Evolutionary conservation across 768 basidiomycete genomes (phyloP), one percentile per base, ranked within the genome.

Genomic region (Amanita subjunquillea): DNA sequence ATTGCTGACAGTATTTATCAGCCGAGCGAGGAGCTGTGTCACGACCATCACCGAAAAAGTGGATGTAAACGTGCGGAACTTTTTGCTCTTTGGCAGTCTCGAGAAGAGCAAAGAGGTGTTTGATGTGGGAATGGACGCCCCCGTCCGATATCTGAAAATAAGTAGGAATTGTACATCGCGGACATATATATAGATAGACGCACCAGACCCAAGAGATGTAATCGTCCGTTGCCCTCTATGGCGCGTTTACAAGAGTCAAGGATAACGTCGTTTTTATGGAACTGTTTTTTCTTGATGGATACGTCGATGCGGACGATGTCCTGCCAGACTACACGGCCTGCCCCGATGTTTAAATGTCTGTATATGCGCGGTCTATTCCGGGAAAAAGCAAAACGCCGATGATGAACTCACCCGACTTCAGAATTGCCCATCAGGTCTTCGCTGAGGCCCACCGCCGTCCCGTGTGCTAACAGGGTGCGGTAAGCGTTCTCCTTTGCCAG

Each of bases 401-500:
- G 50, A 55, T 36, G 51, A 30, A 71, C 88, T 54, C 62, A 93
- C 90, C 93, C 94, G 57, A 96, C 93, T 70, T 97, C 93, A 2
- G 93, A 95, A 72, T 97, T 95, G 13, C 93, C 94, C 94, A 97
- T 97, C 50, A 96, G 78, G 0, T 93, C 94, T 41, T 96, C 94
- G 60, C 75, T 90, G 51, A 97, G 74, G 1, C 93, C 93, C 4
- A 96, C 94, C 5, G 92, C 86, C n/a, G 89, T 75, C 9, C 93
- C 93, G 57, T 93, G 91, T 2, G 94, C 94, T 13, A 78, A 71
- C 17, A 97, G 76, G 12, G 77, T 77, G 45, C 87, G 78, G 60
- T 80, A 79, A 55, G 80, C 78, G 66, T 94, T 79, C 4, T 84
- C 76, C 60, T 87, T 77, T 4, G 84, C 83, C 61, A 97, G 86